Conservation (phyloP, 2,329 filamentous ascomycete genomes). For the Xylaria sp. region DNA sequence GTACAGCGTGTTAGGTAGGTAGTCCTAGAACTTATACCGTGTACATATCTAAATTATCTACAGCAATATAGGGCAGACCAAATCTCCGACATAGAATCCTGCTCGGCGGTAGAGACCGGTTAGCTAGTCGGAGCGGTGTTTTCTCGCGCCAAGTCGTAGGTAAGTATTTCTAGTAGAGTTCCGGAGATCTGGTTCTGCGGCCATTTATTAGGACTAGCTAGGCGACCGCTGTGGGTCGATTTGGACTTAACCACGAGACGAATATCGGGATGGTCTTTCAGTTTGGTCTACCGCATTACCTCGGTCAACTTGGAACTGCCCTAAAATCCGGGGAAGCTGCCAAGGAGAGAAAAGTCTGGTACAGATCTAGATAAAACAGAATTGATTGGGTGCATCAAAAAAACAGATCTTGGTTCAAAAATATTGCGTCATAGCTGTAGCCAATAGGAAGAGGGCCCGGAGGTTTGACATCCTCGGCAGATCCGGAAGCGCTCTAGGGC, state of each 20-base stretch:
- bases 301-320: too few relatives aligned
- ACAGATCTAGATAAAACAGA: too few relatives aligned
- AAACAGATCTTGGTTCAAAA: too few relatives aligned
- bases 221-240: conserved; percentile 40
- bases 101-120: not conserved
- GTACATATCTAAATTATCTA: not conserved
- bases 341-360: too few relatives aligned
- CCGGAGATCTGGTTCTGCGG: conserved; percentile 49
- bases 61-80: not conserved
- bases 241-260: conserved; percentile 10
- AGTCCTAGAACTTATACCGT: conserved; percentile 1
- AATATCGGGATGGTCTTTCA: not conserved
- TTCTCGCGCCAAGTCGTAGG: not conserved
- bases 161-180: conserved; percentile 35
- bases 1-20: too few relatives aligned
- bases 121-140: not conserved
- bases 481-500: too few relatives aligned
- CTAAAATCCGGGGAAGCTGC: too few relatives aligned
- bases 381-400: too few relatives aligned
- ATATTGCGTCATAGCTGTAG: too few relatives aligned
- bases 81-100: not conserved
- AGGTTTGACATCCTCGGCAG: too few relatives aligned
- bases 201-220: conserved; percentile 47
- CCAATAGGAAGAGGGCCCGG: too few relatives aligned
- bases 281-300: not conserved